Percentiles rank a stretch among this genome's conserved stretches.
Conservation (phyloP, 441 rosid species). For the Breynia disticha region DNA sequence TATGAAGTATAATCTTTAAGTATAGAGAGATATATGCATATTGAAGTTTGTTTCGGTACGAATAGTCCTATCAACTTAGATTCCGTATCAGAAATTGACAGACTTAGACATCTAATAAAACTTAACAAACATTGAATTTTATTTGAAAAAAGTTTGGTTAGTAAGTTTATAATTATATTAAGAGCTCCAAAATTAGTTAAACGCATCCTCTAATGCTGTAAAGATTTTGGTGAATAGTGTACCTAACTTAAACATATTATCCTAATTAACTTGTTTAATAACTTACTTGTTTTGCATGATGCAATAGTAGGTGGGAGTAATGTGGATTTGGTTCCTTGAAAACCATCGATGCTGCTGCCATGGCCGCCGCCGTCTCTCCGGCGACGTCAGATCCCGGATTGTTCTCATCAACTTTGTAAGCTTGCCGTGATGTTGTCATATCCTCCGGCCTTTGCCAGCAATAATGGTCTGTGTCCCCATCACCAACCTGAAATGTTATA, state of each 20-base stretch:
- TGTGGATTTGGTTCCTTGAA: constrained; percentile 58
- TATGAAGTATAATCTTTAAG: too few relatives aligned
- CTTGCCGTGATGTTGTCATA: constrained; percentile 82
- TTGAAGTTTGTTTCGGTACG: too few relatives aligned
- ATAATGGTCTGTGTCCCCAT: constrained; percentile 83
- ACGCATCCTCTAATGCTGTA: constrained; percentile 4
- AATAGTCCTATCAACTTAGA: too few relatives aligned
- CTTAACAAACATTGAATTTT: too few relatives aligned
- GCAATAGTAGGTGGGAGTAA: constrained; percentile 73
- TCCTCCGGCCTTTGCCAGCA: constrained; percentile 98
- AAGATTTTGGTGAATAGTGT: constrained; percentile 14
- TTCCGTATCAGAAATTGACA: too few relatives aligned
- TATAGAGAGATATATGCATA: too few relatives aligned
- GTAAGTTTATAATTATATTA: too few relatives aligned
- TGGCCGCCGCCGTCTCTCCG: constrained; percentile 82
- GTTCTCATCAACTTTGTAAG: constrained; percentile 62
- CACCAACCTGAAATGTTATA: constrained; percentile 47
- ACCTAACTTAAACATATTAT: constrained; percentile 7
- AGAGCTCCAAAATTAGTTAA: constrained; percentile 1
- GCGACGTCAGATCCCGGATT: constrained; percentile 86
- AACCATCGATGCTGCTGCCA: constrained; percentile 85
- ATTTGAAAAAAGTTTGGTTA: too few relatives aligned
- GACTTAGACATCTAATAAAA: too few relatives aligned
- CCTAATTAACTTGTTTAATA: constrained; percentile 4
- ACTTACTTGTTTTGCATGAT: constrained; percentile 70